Base-by-base conservation (phyloP, 2,329 filamentous ascomycete genomes). In the Niveomyces coronatus region DNA sequence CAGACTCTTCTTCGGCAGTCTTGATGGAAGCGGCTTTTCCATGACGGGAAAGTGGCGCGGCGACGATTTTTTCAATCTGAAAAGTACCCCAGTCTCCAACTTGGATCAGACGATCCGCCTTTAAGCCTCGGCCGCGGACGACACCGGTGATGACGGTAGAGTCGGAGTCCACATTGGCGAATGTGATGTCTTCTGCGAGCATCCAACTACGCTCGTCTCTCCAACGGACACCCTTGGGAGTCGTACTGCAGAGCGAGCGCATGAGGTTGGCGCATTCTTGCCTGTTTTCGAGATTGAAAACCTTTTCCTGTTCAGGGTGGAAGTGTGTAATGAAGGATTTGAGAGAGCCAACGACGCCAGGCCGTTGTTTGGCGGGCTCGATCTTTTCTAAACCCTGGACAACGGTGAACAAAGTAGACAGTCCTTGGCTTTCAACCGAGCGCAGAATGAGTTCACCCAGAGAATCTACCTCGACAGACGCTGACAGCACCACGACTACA, bases 151-250 rank as follows among this genome's bases (percentile, higher is more conserved):
- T 55, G 7, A 88, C 65, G 8, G 85, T 82, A 29, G 78, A 65
- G n/a, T 74, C 70, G 1, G 70, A 66, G 9, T 70, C 69, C 4
- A 63, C 67, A 19, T 74, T 68, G 9, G 76, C 71, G 71, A 87
- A 94, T 48, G 74, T 64, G 37, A 94, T 68, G 19, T 88, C 74
- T 47, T 98, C 91, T 4, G 89, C 76, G 41, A 94, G 65, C 81
- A 98, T 85, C 85, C 91, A 98, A 51, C 87, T 94, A 49, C 91
- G 75, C 47, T 94, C 86, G 37, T 98, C 91, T 50, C 91, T 77
- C 91, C 91, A 98, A 45, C 81, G 70, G n/a, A 98, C 76, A 1
- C 91, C 91, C 64, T 94, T 96, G 9, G 91, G 89, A 30, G 82
- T 87, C 24, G 83, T 86, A 46, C 80, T 94, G 68, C 91, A 98